A percentile compares a stretch with the other conserved stretches of the same genome.
These are phyloP conservation scores for Aspergillus intermedius DNA, from an alignment of 2,329 filamentous ascomycete species.

Conservation along the genomic window DNA sequence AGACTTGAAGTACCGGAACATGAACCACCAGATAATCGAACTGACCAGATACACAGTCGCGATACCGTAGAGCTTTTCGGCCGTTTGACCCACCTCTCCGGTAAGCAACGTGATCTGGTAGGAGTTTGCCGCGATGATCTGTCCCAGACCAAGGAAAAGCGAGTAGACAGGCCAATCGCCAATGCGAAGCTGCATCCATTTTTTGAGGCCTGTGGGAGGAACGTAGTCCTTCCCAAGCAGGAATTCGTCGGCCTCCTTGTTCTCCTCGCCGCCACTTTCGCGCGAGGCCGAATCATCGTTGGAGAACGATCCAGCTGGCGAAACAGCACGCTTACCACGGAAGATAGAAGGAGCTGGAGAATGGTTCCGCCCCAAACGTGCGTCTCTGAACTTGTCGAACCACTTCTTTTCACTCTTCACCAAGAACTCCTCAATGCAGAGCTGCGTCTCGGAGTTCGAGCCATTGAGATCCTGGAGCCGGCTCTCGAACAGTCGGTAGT, in stretches of 20 bases:
- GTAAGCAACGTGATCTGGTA: constrained; percentile 64
- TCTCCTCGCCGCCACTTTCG: constrained; percentile 30
- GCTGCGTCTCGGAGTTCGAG: constrained; percentile 50
- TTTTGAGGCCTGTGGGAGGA: constrained; percentile 50
- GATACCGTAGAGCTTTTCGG: constrained; percentile 54
- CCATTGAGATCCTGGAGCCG: constrained; percentile 51
- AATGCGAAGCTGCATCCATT: constrained; percentile 50
- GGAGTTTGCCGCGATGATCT: constrained; percentile 60
- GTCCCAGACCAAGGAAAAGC: constrained; percentile 55
- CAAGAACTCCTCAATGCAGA: constrained; percentile 61
- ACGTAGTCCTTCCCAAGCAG: constrained; percentile 51
- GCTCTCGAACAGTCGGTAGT: constrained; percentile 53
- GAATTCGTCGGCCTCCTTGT: constrained; percentile 47
- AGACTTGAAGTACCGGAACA: constrained; percentile 54
- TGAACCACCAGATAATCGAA: constrained; percentile 57
- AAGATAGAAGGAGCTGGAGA: constrained; percentile 32
- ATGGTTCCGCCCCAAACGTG: constrained; percentile 49
- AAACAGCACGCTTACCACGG: constrained; percentile 25
- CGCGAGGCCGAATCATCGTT: constrained; percentile 32
- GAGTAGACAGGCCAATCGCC: constrained; percentile 61
- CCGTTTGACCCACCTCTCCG: constrained; percentile 55
- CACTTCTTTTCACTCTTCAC: constrained; percentile 61
- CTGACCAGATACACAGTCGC: constrained; percentile 54
- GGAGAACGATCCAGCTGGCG: constrained; percentile 35
- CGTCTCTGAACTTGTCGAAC: constrained; percentile 55